Evolutionary conservation across 208 protist species (phyloP), one percentile per base, ranked within the genome.

Genomic region (Leishmania mexicana): DNA sequence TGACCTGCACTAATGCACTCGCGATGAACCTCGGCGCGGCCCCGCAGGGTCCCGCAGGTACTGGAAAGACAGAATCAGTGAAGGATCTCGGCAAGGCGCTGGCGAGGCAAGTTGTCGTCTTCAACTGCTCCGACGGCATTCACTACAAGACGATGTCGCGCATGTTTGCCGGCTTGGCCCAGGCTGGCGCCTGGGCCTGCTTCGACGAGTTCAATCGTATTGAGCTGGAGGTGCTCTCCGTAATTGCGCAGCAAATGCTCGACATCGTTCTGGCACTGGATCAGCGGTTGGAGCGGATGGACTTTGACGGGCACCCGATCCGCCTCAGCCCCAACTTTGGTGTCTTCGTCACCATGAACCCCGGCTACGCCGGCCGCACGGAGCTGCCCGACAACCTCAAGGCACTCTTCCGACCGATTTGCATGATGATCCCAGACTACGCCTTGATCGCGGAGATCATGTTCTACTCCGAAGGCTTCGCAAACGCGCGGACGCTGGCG

Each of bases 161-260:
- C 81, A 99, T 99, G 94, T 99, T 99, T 88, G 97, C 98, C 70
- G 98, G 98, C 21, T 88, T 99, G 17, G 96, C 97, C 13, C 97
- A 98, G 81, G 95, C 97, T 35, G 97, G 97, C 78, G 95, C 97
- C 79, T 99, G 97, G 97, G 97, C 97, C 35, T 99, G 98, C 88
- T 99, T 99, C 81, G 98, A 99, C 81, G 98, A 99, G 90, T 99
- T 99, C 92, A 99, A 99, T 86, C 93, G 98, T 81, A 99, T 99
- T 75, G 96, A 98, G 84, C 89, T 99, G 24, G 98, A 99, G 89
- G 98, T 99, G 81, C 93, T 99, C 21, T 99, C 98, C 70, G 98
- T 99, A 47, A 96, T 99, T 84, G 97, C 98, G 58, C 96, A 98
- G 86, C 98, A 99, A 87, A 99, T 99, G 93, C 94, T 99, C 70